Conservation (phyloP, 192 early-diverging fungal species). For the Rhizophlyctis rosea region DNA sequence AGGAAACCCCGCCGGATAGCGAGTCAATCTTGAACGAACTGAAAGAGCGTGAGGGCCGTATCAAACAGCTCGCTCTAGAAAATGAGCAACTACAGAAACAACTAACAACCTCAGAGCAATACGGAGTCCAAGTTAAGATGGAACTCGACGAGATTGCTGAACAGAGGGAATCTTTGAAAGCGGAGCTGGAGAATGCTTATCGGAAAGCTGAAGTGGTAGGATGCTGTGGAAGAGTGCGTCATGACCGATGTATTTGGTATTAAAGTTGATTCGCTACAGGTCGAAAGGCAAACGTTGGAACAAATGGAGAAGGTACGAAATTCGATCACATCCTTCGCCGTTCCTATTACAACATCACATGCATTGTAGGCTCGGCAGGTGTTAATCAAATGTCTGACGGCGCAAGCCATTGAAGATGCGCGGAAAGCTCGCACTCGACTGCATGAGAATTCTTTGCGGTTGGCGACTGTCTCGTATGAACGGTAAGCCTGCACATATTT, state of each 20-base stretch:
- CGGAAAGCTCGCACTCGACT: neutral
- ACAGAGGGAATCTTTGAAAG: too few relatives aligned
- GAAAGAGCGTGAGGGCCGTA: neutral
- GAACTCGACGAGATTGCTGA: neutral
- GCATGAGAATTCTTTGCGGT: constrained; percentile 2
- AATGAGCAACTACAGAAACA: neutral
- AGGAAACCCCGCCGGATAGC: neutral
- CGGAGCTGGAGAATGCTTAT: neutral
- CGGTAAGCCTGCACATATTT: neutral
- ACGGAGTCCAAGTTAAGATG: neutral
- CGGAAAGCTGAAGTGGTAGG: neutral
- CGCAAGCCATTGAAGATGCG: neutral
- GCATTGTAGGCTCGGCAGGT: constrained; percentile 1
- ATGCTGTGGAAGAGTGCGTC: neutral
- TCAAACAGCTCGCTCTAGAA: neutral
- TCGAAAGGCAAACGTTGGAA: neutral
- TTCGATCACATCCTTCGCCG: neutral
- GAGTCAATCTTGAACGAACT: neutral
- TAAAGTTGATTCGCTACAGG: neutral
- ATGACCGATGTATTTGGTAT: neutral
- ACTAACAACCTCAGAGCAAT: neutral
- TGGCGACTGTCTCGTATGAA: constrained; percentile 12
- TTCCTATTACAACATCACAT: neutral
- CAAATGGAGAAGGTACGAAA: neutral
- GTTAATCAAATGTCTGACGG: constrained; percentile 3